Evolutionary conservation across 495 filamentous ascomycete genomes (phyloP).

Genomic region (Xylaria castorea): DNA sequence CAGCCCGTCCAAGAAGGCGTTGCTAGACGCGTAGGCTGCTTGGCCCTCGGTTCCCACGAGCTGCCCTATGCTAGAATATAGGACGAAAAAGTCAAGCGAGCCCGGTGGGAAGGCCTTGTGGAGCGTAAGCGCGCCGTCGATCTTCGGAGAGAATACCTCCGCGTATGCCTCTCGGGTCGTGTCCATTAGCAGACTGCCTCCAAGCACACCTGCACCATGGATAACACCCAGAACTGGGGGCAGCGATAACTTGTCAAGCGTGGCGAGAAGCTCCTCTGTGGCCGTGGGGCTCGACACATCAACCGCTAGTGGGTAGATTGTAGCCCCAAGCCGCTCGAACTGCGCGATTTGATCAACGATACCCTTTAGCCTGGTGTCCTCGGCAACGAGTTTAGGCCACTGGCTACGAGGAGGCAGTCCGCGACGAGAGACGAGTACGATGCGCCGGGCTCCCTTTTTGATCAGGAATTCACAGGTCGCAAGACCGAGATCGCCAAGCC

Average conservation of each 20-base stretch:
- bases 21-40: constrained; percentile 61
- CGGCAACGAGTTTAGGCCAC: constrained; percentile 24
- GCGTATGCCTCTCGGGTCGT: constrained; percentile 40
- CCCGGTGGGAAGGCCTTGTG: constrained; percentile 43
- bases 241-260: constrained; percentile 30
- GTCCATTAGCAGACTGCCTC: constrained; percentile 45
- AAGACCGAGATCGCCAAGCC: constrained; percentile 53
- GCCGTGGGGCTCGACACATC: constrained; percentile 36
- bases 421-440: constrained; percentile 47
- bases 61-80: constrained; percentile 44
- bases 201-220: constrained; percentile 54
- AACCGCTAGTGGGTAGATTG: constrained; percentile 32
- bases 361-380: background rate
- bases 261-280: constrained; percentile 19
- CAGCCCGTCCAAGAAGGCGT: constrained; percentile 59
- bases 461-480: constrained; percentile 46
- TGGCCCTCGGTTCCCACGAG: constrained; percentile 59
- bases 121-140: constrained; percentile 45
- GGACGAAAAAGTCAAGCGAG: constrained; percentile 65
- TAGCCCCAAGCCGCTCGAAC: constrained; percentile 40
- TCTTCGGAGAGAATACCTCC: constrained; percentile 48
- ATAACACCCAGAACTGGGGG: constrained; percentile 52
- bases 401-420: constrained; percentile 33
- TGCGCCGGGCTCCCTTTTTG: constrained; percentile 45
- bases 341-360: constrained; percentile 32